These are phyloP conservation scores for Blepharisma stoltei DNA, from an alignment of 73 alveolate genomes.

Conservation along the genomic window DNA sequence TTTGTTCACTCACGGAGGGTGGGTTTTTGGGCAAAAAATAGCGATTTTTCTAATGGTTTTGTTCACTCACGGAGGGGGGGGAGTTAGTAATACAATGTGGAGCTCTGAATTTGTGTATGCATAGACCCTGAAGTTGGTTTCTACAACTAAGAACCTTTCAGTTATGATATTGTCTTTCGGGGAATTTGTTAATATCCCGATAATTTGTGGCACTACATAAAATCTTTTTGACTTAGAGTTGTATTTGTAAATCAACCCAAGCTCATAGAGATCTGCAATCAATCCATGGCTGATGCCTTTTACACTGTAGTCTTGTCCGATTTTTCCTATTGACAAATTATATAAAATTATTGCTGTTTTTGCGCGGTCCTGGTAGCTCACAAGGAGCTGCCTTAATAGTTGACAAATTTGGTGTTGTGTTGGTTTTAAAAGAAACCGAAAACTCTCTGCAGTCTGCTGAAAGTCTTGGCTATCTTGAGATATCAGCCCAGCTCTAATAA, in stretches of 20 bases:
- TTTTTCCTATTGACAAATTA: conserved; percentile 13
- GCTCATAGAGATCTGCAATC: background rate
- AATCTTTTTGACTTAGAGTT: conserved; percentile 6
- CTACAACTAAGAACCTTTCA: conserved; percentile 47
- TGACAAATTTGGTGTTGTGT: background rate
- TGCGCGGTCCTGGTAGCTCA: background rate
- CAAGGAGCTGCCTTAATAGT: background rate
- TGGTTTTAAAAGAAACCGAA: conserved; percentile 11
- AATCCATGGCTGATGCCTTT: background rate
- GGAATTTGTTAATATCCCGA: conserved; percentile 14
- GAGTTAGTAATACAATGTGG: conserved; percentile 35
- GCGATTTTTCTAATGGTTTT: too few relatives aligned
- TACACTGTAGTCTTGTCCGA: background rate
- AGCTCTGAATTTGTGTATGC: conserved; percentile 44
- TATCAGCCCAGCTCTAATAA: background rate
- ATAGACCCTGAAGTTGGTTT: conserved; percentile 56
- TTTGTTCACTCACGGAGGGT: too few relatives aligned
- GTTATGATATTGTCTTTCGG: background rate
- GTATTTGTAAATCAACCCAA: background rate
- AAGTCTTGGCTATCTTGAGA: background rate
- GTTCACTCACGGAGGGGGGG: too few relatives aligned
- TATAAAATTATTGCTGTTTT: conserved; percentile 11
- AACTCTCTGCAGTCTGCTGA: conserved; percentile 6
- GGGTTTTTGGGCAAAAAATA: too few relatives aligned
- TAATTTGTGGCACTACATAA: background rate